Evolutionary conservation across 768 basidiomycete species (phyloP).

Genomic region (Hericium coralloides): DNA sequence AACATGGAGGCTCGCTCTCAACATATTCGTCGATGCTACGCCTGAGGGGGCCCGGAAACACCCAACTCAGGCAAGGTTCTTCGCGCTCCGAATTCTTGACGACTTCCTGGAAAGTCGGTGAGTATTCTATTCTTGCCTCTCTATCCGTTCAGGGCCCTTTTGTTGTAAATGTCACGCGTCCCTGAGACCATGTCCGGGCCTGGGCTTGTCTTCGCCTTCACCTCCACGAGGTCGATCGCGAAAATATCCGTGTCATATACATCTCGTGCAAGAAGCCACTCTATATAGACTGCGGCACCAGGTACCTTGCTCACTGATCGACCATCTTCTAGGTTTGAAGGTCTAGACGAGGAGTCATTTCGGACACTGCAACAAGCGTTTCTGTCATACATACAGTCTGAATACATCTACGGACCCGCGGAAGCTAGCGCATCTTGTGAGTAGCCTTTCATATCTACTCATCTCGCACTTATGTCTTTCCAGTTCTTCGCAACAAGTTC

Average conservation of each 20-base stretch:
- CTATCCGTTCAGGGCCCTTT: neutral
- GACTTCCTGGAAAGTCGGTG: conserved; percentile 79
- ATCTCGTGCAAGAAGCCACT: too few species aligned
- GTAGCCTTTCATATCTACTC: conserved; percentile 24
- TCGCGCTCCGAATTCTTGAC: conserved; percentile 70
- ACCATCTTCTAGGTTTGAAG: conserved; percentile 36
- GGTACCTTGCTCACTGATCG: neutral
- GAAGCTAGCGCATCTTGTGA: conserved; percentile 76
- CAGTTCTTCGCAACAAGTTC: conserved; percentile 92
- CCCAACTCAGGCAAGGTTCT: conserved; percentile 67
- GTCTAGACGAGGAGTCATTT: conserved; percentile 62
- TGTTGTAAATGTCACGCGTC: too few species aligned
- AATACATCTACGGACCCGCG: conserved; percentile 80
- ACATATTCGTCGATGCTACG: conserved; percentile 58
- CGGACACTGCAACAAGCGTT: conserved; percentile 67
- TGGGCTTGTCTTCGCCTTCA: too few species aligned
- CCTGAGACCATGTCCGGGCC: too few species aligned
- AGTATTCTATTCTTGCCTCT: conserved; percentile 22
- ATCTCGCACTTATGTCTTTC: conserved; percentile 9
- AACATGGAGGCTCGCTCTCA: conserved; percentile 76
- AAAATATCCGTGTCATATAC: too few species aligned
- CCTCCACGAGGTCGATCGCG: too few species aligned
- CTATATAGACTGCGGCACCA: neutral
- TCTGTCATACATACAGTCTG: conserved; percentile 75
- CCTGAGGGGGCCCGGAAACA: conserved; percentile 59